Percentiles rank a stretch among this genome's conserved stretches.
These are phyloP conservation scores for Licmophora abbreviata DNA, from an alignment of 108 stramenopile genomes.

Conservation along the genomic window DNA sequence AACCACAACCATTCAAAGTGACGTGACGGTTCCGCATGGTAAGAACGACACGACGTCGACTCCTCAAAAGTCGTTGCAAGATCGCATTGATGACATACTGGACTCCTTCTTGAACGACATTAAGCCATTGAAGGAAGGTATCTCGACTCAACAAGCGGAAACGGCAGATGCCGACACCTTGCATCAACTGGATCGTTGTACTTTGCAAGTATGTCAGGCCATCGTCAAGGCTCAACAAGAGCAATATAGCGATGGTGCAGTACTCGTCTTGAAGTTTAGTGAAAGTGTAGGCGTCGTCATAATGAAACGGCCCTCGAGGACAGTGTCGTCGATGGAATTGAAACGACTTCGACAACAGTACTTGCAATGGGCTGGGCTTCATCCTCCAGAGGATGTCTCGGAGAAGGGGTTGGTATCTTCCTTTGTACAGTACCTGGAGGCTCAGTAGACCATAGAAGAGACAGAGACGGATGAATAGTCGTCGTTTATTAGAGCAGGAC, in stretches of 20 bases:
- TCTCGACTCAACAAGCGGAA: slow-evolving; percentile 50
- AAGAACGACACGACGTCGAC: not conserved
- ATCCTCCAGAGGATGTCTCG: slow-evolving; percentile 44
- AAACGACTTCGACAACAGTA: slow-evolving; percentile 45
- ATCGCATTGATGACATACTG: slow-evolving; percentile 62
- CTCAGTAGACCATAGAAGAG: too few species aligned
- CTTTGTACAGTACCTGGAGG: slow-evolving; percentile 47
- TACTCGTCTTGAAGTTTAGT: slow-evolving; percentile 9
- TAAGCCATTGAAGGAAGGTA: slow-evolving; percentile 53
- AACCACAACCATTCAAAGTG: not conserved
- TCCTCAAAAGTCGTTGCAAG: slow-evolving; percentile 33
- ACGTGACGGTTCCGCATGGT: slow-evolving; percentile 1
- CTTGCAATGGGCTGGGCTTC: slow-evolving; percentile 45
- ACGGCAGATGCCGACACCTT: slow-evolving; percentile 25
- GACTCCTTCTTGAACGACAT: slow-evolving; percentile 38
- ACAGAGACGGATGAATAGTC: too few species aligned
- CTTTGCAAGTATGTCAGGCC: slow-evolving; percentile 37
- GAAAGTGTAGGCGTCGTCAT: slow-evolving; percentile 7
- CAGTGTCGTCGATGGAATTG: slow-evolving; percentile 34
- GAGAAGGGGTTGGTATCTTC: slow-evolving; percentile 40
- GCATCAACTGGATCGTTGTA: slow-evolving; percentile 37
- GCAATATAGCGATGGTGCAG: slow-evolving; percentile 10
- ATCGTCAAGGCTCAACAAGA: slow-evolving; percentile 37
- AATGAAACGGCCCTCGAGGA: slow-evolving; percentile 10
- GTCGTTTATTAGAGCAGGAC: too few species aligned